Evolutionary conservation across 73 alveolate genomes (phyloP).

Genomic region (Stentor coeruleus): DNA sequence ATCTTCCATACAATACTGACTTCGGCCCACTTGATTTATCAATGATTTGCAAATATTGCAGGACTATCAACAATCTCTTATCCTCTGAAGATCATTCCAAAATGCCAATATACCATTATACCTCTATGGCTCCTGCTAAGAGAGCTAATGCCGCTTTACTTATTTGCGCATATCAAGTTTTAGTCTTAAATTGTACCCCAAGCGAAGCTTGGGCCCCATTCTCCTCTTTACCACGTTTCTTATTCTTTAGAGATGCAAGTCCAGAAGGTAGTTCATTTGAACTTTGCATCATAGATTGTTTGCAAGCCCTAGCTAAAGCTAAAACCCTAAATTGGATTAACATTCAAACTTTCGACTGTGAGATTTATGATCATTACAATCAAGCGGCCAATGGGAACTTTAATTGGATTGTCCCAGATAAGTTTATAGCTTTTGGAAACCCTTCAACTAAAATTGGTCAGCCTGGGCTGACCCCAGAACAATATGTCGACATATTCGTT

Average conservation of each 20-base stretch:
- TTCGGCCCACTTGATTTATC: conserved; percentile 82
- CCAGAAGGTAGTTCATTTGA: conserved; percentile 35
- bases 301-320: conserved; percentile 62
- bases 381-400: conserved; percentile 48
- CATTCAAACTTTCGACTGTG: conserved; percentile 39
- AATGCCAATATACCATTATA: conserved; percentile 35
- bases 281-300: conserved; percentile 57
- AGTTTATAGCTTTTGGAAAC: conserved; percentile 35
- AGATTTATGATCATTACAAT: conserved; percentile 40
- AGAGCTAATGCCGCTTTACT: conserved; percentile 44
- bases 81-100: not conserved
- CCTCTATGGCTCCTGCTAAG: conserved; percentile 33
- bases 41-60: conserved; percentile 57
- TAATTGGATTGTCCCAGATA: conserved; percentile 60
- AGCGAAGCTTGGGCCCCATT: conserved; percentile 54
- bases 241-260: conserved; percentile 48
- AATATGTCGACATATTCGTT: conserved; percentile 83
- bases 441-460: conserved; percentile 37
- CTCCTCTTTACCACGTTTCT: conserved; percentile 29
- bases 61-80: conserved; percentile 48
- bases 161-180: conserved; percentile 75
- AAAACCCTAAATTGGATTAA: conserved; percentile 56
- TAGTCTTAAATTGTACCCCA: conserved; percentile 46
- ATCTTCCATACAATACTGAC: conserved; percentile 61
- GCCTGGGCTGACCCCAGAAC: conserved; percentile 75